A percentile compares a stretch with the other conserved stretches of the same genome.
These are phyloP conservation scores for Aspergillus japonicus DNA, from an alignment of 2,329 filamentous ascomycete species.

Conservation along the genomic window DNA sequence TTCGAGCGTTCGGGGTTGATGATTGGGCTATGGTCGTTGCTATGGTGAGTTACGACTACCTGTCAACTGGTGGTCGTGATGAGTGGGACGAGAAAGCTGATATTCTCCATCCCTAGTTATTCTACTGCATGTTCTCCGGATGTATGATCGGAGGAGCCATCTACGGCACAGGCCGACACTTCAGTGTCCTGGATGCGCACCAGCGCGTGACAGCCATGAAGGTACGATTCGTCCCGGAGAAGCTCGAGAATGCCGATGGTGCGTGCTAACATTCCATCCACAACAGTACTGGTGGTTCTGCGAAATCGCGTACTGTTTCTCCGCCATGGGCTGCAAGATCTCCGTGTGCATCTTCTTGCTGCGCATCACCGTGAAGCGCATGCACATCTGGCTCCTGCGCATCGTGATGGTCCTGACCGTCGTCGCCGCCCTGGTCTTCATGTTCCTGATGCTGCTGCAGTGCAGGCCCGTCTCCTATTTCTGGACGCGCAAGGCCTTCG, in stretches of 20 bases:
- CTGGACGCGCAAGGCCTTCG: slow-evolving; percentile 41
- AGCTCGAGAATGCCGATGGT: too few species aligned
- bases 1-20: slow-evolving; percentile 36
- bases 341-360: slow-evolving; percentile 55
- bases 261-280: too few species aligned
- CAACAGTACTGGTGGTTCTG: slow-evolving; percentile 51
- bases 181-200: slow-evolving; percentile 15
- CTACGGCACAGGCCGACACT: slow-evolving; percentile 30
- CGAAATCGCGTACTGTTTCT: slow-evolving; percentile 52
- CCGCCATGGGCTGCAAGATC: slow-evolving; percentile 50
- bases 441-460: slow-evolving; percentile 56
- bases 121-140: slow-evolving; percentile 31
- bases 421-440: slow-evolving; percentile 48
- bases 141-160: slow-evolving; percentile 32
- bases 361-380: slow-evolving; percentile 47
- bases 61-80: too few species aligned
- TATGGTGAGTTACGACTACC: slow-evolving; percentile 16
- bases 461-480: slow-evolving; percentile 53
- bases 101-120: slow-evolving; percentile 12
- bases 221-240: slow-evolving; percentile 12
- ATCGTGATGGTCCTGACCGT: slow-evolving; percentile 46
- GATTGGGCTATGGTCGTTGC: slow-evolving; percentile 33
- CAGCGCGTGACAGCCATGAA: slow-evolving; percentile 28
- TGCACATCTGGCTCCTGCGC: slow-evolving; percentile 50
- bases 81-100: not conserved